These are phyloP conservation scores for Saccharum officinarum DNA, from an alignment of 176 grass and related monocot genomes.

Conservation along the genomic window DNA sequence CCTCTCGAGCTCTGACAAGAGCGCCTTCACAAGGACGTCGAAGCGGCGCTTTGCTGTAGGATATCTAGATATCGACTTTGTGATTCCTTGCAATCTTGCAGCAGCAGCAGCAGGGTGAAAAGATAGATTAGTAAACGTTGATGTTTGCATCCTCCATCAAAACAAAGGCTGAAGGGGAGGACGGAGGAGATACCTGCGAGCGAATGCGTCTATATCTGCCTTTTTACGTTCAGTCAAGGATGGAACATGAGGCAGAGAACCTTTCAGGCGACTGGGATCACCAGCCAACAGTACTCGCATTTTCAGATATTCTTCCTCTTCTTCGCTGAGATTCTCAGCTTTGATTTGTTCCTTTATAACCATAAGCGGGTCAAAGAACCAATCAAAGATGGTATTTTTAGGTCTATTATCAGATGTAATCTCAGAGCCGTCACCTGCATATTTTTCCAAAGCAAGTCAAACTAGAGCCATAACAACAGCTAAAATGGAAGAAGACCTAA, in stretches of 20 bases:
- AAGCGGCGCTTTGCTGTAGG: slow-evolving; percentile 89
- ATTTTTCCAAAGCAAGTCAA: too few relatives aligned
- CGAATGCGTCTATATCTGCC: slow-evolving; percentile 91
- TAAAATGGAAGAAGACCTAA: background rate
- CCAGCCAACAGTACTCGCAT: slow-evolving; percentile 68
- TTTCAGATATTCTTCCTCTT: slow-evolving; percentile 87
- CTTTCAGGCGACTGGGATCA: slow-evolving; percentile 54
- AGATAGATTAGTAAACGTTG: background rate
- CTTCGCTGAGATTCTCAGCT: slow-evolving; percentile 74
- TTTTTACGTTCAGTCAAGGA: slow-evolving; percentile 64
- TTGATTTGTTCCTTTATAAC: slow-evolving; percentile 95
- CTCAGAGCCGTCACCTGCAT: too few relatives aligned
- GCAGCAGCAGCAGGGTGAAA: background rate
- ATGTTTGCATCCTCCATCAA: background rate
- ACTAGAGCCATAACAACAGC: too few relatives aligned
- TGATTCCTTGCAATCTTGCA: slow-evolving; percentile 90
- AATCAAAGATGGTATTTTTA: too few relatives aligned
- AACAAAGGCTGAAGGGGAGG: background rate
- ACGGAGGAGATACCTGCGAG: slow-evolving; percentile 54
- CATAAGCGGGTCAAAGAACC: slow-evolving; percentile 32
- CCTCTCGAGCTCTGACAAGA: slow-evolving; percentile 81
- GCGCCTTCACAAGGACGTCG: slow-evolving; percentile 62
- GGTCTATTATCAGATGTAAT: too few relatives aligned
- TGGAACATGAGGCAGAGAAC: slow-evolving; percentile 50
- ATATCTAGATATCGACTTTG: slow-evolving; percentile 88